A percentile compares a stretch with the other conserved stretches of the same genome.
phyloP scores from a whole-genome alignment of 495 filamentous ascomycete species.

The Neurospora intermedia region DNA sequence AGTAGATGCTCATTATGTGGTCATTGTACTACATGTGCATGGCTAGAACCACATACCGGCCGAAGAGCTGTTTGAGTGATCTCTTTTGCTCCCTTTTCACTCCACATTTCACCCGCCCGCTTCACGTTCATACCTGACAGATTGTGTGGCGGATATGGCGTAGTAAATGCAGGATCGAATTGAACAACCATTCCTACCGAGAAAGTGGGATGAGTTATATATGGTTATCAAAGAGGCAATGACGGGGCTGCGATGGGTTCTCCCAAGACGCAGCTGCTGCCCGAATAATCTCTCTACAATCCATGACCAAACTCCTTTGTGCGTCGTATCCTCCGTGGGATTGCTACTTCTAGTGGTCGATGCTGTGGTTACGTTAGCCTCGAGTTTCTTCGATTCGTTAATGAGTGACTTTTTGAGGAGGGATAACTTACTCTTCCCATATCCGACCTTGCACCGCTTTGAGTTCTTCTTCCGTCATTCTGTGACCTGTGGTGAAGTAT shows the following conservation, averaged over 20 bases:
- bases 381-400: conserved; percentile 6
- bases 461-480: conserved; percentile 80
- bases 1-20: neutral
- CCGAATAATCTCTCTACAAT: neutral
- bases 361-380: conserved; percentile 15
- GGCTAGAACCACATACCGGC: neutral
- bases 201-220: neutral
- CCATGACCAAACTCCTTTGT: neutral
- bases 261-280: neutral
- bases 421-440: conserved; percentile 66
- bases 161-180: neutral
- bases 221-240: neutral
- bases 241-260: neutral
- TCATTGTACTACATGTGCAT: too few relatives aligned
- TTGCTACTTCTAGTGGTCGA: conserved; percentile 15
- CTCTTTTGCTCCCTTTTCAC: neutral
- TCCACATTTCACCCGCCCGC: neutral
- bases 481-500: conserved; percentile 81
- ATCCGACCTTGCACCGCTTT: conserved; percentile 75
- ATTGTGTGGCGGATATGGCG: neutral
- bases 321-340: neutral
- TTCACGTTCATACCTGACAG: neutral
- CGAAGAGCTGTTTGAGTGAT: neutral
- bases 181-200: neutral
- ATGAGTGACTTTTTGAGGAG: neutral